Conservation (phyloP, 306 rosid genomes). For the Acacia confusa region DNA sequence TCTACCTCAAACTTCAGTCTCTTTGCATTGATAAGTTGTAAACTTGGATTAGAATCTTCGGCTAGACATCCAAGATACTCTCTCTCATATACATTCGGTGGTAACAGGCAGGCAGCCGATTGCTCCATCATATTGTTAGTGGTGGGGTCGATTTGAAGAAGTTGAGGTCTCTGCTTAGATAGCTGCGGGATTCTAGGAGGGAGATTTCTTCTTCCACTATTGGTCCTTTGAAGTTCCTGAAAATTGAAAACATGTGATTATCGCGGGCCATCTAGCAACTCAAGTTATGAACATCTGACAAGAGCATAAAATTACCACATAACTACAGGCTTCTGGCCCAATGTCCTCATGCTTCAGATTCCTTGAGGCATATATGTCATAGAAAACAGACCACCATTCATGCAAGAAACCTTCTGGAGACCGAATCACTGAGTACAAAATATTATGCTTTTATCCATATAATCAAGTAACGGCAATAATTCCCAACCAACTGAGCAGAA, state of each 20-base stretch:
- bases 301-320: constrained; percentile 28
- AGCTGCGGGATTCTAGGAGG: constrained; percentile 29
- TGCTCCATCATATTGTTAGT: constrained; percentile 21
- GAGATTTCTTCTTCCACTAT: constrained; percentile 20
- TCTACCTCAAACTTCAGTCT: constrained; percentile 22
- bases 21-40: constrained; percentile 13
- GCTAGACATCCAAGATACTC: constrained; percentile 21
- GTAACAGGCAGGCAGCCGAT: constrained; percentile 10
- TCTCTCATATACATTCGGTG: constrained; percentile 4
- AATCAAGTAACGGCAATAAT: constrained; percentile 21
- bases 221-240: constrained; percentile 36
- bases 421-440: constrained; percentile 36
- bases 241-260: constrained; percentile 15
- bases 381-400: constrained; percentile 69
- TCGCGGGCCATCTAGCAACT: constrained; percentile 6
- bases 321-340: constrained; percentile 27
- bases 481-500: neutral
- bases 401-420: constrained; percentile 46
- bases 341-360: constrained; percentile 7
- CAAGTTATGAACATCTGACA: neutral
- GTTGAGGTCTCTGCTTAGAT: constrained; percentile 31
- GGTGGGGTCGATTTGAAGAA: constrained; percentile 21
- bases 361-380: constrained; percentile 15
- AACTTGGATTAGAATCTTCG: constrained; percentile 14
- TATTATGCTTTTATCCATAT: neutral